Percentiles rank a stretch among this genome's conserved stretches.
phyloP scores from a whole-genome alignment of 306 rosid genomes.

The Trichosanthes cucumerina region DNA sequence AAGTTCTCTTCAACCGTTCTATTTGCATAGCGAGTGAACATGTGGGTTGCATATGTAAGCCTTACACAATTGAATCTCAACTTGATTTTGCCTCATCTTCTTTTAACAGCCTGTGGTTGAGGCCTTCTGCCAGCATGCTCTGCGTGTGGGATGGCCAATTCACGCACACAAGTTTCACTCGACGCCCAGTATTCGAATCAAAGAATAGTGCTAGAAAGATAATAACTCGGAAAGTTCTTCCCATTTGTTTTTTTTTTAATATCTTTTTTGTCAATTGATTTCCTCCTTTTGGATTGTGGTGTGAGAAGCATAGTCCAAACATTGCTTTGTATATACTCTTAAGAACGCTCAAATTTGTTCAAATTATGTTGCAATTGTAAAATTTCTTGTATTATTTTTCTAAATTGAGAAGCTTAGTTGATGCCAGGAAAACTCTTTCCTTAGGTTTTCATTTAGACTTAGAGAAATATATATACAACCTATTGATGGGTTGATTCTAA shows the following conservation, averaged over 20 bases:
- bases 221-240: not conserved
- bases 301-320: not conserved
- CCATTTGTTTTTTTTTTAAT: not conserved
- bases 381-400: not conserved
- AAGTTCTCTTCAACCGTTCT: slow-evolving; percentile 11
- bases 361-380: not conserved
- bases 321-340: not conserved
- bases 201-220: not conserved
- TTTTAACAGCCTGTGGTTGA: too few species aligned
- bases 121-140: too few species aligned
- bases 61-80: too few species aligned
- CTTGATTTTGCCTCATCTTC: too few species aligned
- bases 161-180: too few species aligned
- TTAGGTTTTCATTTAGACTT: too few species aligned
- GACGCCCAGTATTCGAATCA: too few species aligned
- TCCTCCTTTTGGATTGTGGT: not conserved
- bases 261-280: too few species aligned
- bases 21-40: slow-evolving; percentile 33
- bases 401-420: not conserved
- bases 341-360: not conserved
- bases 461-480: too few species aligned
- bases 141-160: too few species aligned
- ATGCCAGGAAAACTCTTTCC: too few species aligned
- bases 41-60: slow-evolving; percentile 37
- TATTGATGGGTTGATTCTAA: too few species aligned